Evolutionary conservation across 345 rosid species (phyloP).

Genomic region (Populus deltoides): DNA sequence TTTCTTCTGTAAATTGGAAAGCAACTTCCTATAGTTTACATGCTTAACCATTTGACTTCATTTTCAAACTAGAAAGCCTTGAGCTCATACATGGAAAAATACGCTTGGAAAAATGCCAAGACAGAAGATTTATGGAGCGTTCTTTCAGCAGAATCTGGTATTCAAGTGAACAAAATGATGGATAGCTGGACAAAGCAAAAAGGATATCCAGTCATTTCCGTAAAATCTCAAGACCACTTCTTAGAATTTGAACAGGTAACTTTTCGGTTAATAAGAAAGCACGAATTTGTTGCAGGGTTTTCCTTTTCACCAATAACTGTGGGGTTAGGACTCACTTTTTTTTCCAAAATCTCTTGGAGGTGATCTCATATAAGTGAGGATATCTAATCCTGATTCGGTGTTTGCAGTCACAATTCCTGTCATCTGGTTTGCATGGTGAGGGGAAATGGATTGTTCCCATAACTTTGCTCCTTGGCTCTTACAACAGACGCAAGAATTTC

Average conservation of each 20-base stretch:
- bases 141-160: slow-evolving; percentile 31
- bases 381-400: not conserved
- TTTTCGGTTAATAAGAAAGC: not conserved
- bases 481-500: slow-evolving; percentile 27
- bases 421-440: slow-evolving; percentile 27
- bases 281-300: not conserved
- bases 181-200: slow-evolving; percentile 45
- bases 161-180: slow-evolving; percentile 31
- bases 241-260: slow-evolving; percentile 42
- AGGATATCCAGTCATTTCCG: slow-evolving; percentile 40
- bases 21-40: not conserved
- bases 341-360: not conserved
- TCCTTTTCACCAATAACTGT: too few relatives aligned
- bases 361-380: not conserved
- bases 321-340: too few relatives aligned
- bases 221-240: slow-evolving; percentile 21
- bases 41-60: not conserved
- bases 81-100: slow-evolving; percentile 35
- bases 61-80: slow-evolving; percentile 27
- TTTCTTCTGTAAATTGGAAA: not conserved
- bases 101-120: slow-evolving; percentile 39
- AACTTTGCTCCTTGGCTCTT: slow-evolving; percentile 33
- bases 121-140: slow-evolving; percentile 40
- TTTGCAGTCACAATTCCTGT: slow-evolving; percentile 32
- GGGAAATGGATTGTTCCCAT: slow-evolving; percentile 39